Conservation (phyloP, 495 filamentous ascomycete species). For the Trichoderma parareesei region DNA sequence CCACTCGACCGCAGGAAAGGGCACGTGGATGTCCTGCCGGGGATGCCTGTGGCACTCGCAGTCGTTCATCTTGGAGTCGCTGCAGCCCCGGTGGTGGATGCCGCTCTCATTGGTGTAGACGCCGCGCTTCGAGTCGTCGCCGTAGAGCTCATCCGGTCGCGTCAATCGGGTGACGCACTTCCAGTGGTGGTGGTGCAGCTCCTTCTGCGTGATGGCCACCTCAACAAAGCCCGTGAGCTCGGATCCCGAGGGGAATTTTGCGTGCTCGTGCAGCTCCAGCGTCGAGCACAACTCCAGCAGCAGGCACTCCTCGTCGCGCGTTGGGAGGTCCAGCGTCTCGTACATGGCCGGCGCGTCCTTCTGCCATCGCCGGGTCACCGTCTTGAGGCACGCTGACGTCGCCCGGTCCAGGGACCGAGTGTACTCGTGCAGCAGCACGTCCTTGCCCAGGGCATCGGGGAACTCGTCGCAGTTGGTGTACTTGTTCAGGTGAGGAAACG, state of each 20-base stretch:
- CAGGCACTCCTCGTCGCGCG: constrained; percentile 34
- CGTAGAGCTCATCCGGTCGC: constrained; percentile 40
- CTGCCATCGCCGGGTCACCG: constrained; percentile 34
- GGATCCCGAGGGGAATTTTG: constrained; percentile 37
- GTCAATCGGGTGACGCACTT: constrained; percentile 38
- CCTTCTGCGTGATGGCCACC: constrained; percentile 36
- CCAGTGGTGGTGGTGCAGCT: constrained; percentile 40
- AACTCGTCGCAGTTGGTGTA: constrained; percentile 28
- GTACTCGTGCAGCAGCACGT: constrained; percentile 39
- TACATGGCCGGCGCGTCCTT: constrained; percentile 35
- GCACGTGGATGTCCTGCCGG: constrained; percentile 11
- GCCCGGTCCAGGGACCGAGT: constrained; percentile 33
- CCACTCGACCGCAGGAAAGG: constrained; percentile 14
- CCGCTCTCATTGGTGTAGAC: constrained; percentile 27
- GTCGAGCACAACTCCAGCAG: constrained; percentile 45
- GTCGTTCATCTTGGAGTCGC: constrained; percentile 15
- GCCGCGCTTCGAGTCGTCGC: constrained; percentile 25
- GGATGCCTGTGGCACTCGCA: constrained; percentile 10
- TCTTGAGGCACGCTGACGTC: constrained; percentile 27
- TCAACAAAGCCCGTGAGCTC: constrained; percentile 42
- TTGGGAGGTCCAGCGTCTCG: constrained; percentile 30
- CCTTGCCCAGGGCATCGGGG: constrained; percentile 23
- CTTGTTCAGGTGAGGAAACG: constrained; percentile 39
- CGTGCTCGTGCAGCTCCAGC: constrained; percentile 36
- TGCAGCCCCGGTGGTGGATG: constrained; percentile 23